Conservation (phyloP, 148 eudicot species). For the Polygonum aviculare region DNA sequence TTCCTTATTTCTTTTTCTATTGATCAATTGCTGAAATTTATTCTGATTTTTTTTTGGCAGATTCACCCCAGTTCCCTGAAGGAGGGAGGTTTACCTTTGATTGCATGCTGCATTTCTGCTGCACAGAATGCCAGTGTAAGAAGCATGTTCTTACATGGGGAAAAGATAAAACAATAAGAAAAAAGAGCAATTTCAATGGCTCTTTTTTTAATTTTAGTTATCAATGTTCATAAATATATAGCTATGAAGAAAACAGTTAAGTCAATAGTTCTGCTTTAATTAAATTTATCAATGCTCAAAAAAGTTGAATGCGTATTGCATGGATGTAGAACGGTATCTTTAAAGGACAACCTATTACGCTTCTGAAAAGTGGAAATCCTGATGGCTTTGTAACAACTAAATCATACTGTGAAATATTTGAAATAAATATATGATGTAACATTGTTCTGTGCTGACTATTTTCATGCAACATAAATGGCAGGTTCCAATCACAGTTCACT, state of each 20-base stretch:
- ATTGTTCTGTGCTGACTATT: background rate
- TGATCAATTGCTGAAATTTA: background rate
- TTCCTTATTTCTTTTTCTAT: background rate
- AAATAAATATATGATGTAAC: background rate
- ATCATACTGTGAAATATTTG: background rate
- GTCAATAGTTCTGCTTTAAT: no score
- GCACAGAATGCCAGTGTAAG: constrained; percentile 86
- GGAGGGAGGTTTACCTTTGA: constrained; percentile 80
- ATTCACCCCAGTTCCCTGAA: constrained; percentile 90
- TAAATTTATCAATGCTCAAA: no score
- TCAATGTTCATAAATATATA: background rate
- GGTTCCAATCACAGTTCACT: constrained; percentile 95
- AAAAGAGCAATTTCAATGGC: background rate
- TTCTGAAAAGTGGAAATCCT: background rate
- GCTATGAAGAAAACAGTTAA: no score
- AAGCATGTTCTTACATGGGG: background rate
- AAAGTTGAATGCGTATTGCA: background rate
- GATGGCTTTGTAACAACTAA: background rate
- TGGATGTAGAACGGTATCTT: background rate
- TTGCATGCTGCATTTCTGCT: constrained; percentile 81
- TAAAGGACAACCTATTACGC: background rate
- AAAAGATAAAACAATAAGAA: background rate
- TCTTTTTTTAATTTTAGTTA: background rate
- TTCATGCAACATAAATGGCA: constrained; percentile 19
- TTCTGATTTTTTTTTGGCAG: constrained; percentile 29